phyloP scores from a whole-genome alignment of 345 rosid species.

The Populus pruinosa region DNA sequence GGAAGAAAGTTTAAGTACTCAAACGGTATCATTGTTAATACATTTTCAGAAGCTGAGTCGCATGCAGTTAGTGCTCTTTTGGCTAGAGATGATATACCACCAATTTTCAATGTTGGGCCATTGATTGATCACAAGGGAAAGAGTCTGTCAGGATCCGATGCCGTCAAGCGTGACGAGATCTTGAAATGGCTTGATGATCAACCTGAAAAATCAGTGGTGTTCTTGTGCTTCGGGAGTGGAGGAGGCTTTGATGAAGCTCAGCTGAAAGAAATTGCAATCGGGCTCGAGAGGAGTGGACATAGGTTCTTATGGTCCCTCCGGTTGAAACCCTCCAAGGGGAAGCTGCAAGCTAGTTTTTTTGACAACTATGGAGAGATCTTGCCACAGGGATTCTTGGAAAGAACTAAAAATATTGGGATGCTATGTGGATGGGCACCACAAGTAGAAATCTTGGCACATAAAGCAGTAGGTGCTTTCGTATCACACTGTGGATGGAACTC shows the following conservation, averaged over 20 bases:
- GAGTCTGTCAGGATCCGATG: not conserved
- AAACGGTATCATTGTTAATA: slow-evolving; percentile 48
- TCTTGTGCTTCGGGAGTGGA: slow-evolving; percentile 64
- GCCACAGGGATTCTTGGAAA: slow-evolving; percentile 41
- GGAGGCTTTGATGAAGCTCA: slow-evolving; percentile 51
- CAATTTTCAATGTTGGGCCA: slow-evolving; percentile 52
- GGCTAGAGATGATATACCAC: slow-evolving; percentile 15
- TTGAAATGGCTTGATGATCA: slow-evolving; percentile 56
- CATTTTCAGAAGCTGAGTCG: slow-evolving; percentile 48
- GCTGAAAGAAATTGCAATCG: slow-evolving; percentile 41
- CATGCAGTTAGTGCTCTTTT: slow-evolving; percentile 21
- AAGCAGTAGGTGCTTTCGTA: slow-evolving; percentile 52
- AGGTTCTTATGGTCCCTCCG: slow-evolving; percentile 58
- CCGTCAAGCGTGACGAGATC: slow-evolving; percentile 10
- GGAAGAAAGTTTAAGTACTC: slow-evolving; percentile 19
- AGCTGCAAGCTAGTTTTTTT: slow-evolving; percentile 20
- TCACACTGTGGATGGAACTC: slow-evolving; percentile 77
- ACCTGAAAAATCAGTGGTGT: slow-evolving; percentile 45
- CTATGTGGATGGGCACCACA: slow-evolving; percentile 59
- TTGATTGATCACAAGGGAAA: slow-evolving; percentile 8
- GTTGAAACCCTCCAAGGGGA: slow-evolving; percentile 1
- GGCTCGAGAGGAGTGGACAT: slow-evolving; percentile 40
- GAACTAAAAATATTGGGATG: slow-evolving; percentile 34
- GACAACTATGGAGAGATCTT: slow-evolving; percentile 22
- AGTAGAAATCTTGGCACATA: slow-evolving; percentile 31